These are phyloP conservation scores for Bipolaris victoriae DNA, from an alignment of 2,329 filamentous ascomycete genomes.

Conservation along the genomic window DNA sequence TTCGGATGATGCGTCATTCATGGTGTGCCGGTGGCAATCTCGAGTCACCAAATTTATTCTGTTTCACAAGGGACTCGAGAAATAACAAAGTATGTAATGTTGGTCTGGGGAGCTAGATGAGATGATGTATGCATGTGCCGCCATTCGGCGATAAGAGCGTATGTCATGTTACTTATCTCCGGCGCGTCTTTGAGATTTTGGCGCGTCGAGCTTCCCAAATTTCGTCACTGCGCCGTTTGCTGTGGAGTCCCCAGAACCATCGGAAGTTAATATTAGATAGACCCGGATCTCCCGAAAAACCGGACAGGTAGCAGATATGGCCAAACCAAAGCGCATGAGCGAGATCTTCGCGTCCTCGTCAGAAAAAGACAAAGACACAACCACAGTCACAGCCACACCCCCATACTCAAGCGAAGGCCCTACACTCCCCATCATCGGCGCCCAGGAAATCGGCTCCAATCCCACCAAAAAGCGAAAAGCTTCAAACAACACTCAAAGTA, in stretches of 20 bases:
- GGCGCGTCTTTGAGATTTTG: conserved; percentile 14
- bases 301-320: conserved; percentile 9
- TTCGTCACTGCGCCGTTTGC: conserved; percentile 7
- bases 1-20: neutral
- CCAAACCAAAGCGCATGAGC: conserved; percentile 27
- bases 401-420: conserved; percentile 32
- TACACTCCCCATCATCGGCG: conserved; percentile 24
- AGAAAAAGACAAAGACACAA: conserved; percentile 11
- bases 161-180: conserved; percentile 11
- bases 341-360: conserved; percentile 28
- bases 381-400: conserved; percentile 9
- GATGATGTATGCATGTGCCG: neutral
- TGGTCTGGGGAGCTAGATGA: neutral
- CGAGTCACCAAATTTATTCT: neutral
- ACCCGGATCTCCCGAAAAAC: too few species aligned
- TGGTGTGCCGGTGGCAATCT: neutral
- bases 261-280: too few species aligned
- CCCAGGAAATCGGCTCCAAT: neutral
- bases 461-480: conserved; percentile 19
- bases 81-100: neutral
- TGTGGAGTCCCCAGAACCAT: neutral
- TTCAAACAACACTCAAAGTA: neutral
- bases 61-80: neutral
- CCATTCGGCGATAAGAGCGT: conserved; percentile 13
- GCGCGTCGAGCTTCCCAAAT: conserved; percentile 10